phyloP scores from a whole-genome alignment of 768 basidiomycete genomes.

The Boletus vinaceobasis region DNA sequence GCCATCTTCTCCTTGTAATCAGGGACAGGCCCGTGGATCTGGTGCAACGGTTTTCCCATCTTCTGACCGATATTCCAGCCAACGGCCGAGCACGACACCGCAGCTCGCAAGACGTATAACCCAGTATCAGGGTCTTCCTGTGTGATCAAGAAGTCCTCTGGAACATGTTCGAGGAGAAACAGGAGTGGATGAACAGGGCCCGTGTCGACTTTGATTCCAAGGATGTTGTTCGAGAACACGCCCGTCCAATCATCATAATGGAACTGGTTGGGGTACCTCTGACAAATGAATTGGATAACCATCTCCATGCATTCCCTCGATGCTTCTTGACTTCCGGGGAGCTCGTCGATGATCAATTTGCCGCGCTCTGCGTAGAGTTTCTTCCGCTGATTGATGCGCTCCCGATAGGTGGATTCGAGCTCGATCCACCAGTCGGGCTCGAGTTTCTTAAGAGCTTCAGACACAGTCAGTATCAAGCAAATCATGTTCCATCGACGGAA shows the following conservation, averaged over 20 bases:
- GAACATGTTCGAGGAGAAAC: constrained; percentile 49
- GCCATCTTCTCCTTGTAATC: constrained; percentile 49
- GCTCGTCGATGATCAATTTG: constrained; percentile 39
- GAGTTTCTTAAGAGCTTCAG: constrained; percentile 41
- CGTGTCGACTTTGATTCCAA: constrained; percentile 32
- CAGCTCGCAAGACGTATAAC: constrained; percentile 44
- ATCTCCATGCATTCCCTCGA: constrained; percentile 54
- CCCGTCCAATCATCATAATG: constrained; percentile 33
- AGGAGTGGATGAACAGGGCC: constrained; percentile 34
- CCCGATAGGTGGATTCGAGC: constrained; percentile 48
- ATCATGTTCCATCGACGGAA: neutral
- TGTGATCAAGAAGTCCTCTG: constrained; percentile 49
- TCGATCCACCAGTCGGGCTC: constrained; percentile 59
- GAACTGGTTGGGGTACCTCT: constrained; percentile 56
- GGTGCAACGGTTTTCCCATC: constrained; percentile 44
- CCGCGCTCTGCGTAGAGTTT: constrained; percentile 38
- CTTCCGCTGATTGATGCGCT: constrained; percentile 42
- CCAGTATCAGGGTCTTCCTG: constrained; percentile 41
- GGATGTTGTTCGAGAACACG: constrained; percentile 42
- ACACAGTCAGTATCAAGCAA: neutral
- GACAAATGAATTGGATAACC: constrained; percentile 54
- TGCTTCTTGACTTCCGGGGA: constrained; percentile 48
- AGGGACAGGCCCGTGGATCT: constrained; percentile 48
- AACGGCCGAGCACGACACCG: constrained; percentile 44
- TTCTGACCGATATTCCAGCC: constrained; percentile 49